A percentile compares a stretch with the other conserved stretches of the same genome.
These are phyloP conservation scores for Termitomyces sp. DNA, from an alignment of 768 basidiomycete species.

Conservation along the genomic window DNA sequence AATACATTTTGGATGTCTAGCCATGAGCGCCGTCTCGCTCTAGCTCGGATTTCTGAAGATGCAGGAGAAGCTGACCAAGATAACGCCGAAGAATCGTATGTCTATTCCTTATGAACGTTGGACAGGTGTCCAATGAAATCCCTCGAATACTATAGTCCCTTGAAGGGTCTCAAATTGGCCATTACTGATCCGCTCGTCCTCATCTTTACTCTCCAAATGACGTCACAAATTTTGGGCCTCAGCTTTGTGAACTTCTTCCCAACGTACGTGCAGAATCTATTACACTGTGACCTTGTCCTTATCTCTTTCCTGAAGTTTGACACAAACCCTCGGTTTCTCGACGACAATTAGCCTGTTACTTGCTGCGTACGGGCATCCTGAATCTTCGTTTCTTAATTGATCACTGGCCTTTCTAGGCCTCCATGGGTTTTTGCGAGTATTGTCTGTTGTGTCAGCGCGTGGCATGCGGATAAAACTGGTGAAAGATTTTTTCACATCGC, in stretches of 20 bases:
- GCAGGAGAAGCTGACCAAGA: constrained; percentile 64
- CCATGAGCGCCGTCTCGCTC: constrained; percentile 51
- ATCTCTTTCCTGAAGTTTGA: constrained; percentile 30
- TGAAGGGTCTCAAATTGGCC: constrained; percentile 49
- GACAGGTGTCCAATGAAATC: background rate
- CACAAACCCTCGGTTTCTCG: constrained; percentile 54
- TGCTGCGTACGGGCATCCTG: constrained; percentile 39
- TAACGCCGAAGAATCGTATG: constrained; percentile 51
- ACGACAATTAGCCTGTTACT: constrained; percentile 57
- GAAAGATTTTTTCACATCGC: constrained; percentile 62
- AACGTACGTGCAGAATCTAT: constrained; percentile 24
- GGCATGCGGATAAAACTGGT: constrained; percentile 55
- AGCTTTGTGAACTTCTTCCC: constrained; percentile 62
- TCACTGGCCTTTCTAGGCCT: constrained; percentile 32
- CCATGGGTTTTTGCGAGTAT: constrained; percentile 58
- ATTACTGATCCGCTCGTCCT: constrained; percentile 49
- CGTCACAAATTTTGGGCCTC: constrained; percentile 45
- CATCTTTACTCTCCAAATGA: constrained; percentile 49
- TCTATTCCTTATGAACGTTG: constrained; percentile 1
- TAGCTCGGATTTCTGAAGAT: constrained; percentile 62
- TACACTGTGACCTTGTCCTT: background rate
- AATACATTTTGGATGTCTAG: constrained; percentile 58
- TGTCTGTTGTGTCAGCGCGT: constrained; percentile 44
- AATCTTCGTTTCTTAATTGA: background rate
- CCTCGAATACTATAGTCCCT: constrained; percentile 27